Evolutionary conservation across 2,329 filamentous ascomycete species (phyloP), one percentile per base, ranked within the genome.

Genomic region (Aureobasidium subglaciale): DNA sequence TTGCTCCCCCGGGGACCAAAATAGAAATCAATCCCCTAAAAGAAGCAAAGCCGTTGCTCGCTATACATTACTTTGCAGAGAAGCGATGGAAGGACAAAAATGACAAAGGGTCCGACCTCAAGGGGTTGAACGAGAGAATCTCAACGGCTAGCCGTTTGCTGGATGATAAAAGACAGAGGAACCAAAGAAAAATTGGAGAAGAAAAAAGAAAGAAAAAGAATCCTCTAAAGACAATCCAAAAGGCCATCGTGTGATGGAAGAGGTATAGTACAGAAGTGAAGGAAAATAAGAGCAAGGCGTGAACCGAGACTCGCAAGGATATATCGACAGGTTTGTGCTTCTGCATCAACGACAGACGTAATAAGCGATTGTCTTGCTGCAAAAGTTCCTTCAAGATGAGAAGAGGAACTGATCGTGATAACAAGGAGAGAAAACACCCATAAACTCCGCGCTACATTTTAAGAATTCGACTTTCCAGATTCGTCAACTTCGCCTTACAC

Each of bases 371-470:
- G 9, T 20, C 35, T n/a, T 40, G 48, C 11, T 41, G 13, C n/a
- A 32, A 5, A 41, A n/a, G n/a, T 52, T 37, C 34, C 46, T 38
- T 27, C 22, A 25, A 27, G 32, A 50, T 22, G 34, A 50, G 29
- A 25, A 27, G 32, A 50, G 32, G 34, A 50, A 38, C 13, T 15
- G 18, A n/a, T 50, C 32, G 25, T 41, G 37, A 53, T n/a, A 53
- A 53, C 24, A 16, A 53, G 41, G 8, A 53, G 32, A 30, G n/a
- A 27, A 46, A 24, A 13, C 40, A 43, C 48, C 48, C 32, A n/a
- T n/a, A 54, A 54, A 54, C 50, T 42, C 50, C 50, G 27, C 50
- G 50, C 50, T 54, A 38, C 42, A 30, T 27, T 50, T 48, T 50
- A 18, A 24, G 20, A 50, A 41, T 24, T 52, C 48, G 41, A 30